These are phyloP conservation scores for Pontederia paniculata DNA, from an alignment of 176 grass and related monocot genomes.

Conservation along the genomic window DNA sequence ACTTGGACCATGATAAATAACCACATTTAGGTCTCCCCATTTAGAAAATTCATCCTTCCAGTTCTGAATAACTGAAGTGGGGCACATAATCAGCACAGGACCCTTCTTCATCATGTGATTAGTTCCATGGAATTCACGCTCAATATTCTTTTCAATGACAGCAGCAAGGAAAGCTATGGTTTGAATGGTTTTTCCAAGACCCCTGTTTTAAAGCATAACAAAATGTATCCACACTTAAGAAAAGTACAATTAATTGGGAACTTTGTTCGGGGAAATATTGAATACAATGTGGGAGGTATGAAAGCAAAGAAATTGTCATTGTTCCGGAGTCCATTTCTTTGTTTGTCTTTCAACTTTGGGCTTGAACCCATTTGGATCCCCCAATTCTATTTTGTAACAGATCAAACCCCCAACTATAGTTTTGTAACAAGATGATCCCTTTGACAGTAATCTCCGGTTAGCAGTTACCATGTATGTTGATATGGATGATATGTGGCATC, in stretches of 20 bases:
- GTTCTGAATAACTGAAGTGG: constrained; percentile 83
- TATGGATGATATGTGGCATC: too few species aligned
- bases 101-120: constrained; percentile 30
- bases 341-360: too few species aligned
- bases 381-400: too few species aligned
- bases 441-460: too few species aligned
- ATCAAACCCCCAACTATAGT: too few species aligned
- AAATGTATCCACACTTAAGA: neutral
- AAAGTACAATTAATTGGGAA: neutral
- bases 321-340: too few species aligned
- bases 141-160: constrained; percentile 53
- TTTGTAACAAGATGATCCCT: too few species aligned
- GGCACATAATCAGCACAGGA: constrained; percentile 71
- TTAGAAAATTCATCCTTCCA: constrained; percentile 94
- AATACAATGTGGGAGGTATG: neutral
- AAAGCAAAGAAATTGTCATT: neutral
- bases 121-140: constrained; percentile 18
- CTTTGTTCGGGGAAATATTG: neutral
- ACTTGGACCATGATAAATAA: constrained; percentile 85
- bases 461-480: too few species aligned
- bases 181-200: constrained; percentile 94
- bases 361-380: too few species aligned
- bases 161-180: constrained; percentile 82
- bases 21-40: constrained; percentile 68
- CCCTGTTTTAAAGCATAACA: constrained; percentile 43